Conservation (phyloP, 1,284 basidiomycete species). For the Chalciporus sp. region DNA sequence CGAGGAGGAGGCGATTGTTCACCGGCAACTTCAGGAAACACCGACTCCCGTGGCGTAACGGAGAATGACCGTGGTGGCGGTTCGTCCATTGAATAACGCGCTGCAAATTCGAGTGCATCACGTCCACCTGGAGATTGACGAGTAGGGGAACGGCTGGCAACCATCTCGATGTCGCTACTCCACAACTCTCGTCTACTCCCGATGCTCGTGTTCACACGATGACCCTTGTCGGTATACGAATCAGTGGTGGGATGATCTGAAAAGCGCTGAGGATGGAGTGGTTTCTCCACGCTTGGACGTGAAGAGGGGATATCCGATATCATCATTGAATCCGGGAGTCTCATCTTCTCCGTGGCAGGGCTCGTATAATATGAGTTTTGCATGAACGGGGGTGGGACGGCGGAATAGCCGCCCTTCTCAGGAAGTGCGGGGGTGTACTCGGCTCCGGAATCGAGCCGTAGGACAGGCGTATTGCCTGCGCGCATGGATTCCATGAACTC, state of each 20-base stretch:
- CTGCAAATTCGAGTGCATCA: slow-evolving; percentile 13
- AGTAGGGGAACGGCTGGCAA: not conserved
- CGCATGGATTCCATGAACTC: slow-evolving; percentile 43
- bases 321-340: slow-evolving; percentile 17
- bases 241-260: slow-evolving; percentile 14
- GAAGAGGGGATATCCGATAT: slow-evolving; percentile 13
- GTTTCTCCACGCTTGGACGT: slow-evolving; percentile 21
- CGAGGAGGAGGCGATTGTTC: not conserved
- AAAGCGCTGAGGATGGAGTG: slow-evolving; percentile 22
- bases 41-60: not conserved
- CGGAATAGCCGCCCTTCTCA: slow-evolving; percentile 19
- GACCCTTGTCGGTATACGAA: not conserved
- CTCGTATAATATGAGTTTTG: slow-evolving; percentile 17
- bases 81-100: slow-evolving; percentile 16
- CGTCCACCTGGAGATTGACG: slow-evolving; percentile 5
- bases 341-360: slow-evolving; percentile 11
- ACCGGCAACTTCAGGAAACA: not conserved
- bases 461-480: slow-evolving; percentile 26
- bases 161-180: slow-evolving; percentile 16
- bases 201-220: slow-evolving; percentile 11
- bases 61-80: not conserved
- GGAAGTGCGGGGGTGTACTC: slow-evolving; percentile 16
- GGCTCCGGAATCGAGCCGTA: slow-evolving; percentile 30
- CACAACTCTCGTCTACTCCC: slow-evolving; percentile 25
- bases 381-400: slow-evolving; percentile 13